Conservation (phyloP, 208 protist genomes). For the Leishmania tropica region DNA sequence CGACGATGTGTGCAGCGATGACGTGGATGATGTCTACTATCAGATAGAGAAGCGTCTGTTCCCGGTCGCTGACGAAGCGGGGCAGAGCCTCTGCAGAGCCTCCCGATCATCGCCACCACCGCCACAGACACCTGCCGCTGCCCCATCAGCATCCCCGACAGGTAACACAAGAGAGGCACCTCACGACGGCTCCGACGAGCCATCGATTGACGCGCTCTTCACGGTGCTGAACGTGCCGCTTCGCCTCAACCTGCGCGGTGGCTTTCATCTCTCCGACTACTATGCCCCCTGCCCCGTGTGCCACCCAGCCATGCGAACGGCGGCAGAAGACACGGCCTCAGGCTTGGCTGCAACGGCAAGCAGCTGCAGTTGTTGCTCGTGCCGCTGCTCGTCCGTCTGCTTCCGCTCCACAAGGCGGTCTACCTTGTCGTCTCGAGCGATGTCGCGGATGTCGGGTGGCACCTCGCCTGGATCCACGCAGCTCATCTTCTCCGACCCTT, state of each 20-base stretch:
- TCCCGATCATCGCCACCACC: not conserved
- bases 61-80: constrained; percentile 7
- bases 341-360: not conserved
- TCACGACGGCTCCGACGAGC: not conserved
- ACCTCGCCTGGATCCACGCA: not conserved
- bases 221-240: constrained; percentile 27
- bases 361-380: constrained; percentile 3
- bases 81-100: not conserved
- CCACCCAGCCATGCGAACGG: constrained; percentile 25
- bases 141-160: not conserved
- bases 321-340: not conserved
- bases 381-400: not conserved
- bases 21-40: constrained; percentile 34
- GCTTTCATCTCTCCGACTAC: constrained; percentile 40
- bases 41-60: constrained; percentile 33
- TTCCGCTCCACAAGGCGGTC: not conserved
- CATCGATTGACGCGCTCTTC: constrained; percentile 18
- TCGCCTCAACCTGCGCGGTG: constrained; percentile 25
- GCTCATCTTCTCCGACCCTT: constrained; percentile 8
- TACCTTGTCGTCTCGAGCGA: not conserved
- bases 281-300: constrained; percentile 32
- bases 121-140: not conserved
- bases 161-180: not conserved
- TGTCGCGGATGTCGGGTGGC: not conserved
- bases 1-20: constrained; percentile 44